Evolutionary conservation across 1,284 basidiomycete species (phyloP), one percentile per base, ranked within the genome.

Genomic region (Gomphus bonarii): DNA sequence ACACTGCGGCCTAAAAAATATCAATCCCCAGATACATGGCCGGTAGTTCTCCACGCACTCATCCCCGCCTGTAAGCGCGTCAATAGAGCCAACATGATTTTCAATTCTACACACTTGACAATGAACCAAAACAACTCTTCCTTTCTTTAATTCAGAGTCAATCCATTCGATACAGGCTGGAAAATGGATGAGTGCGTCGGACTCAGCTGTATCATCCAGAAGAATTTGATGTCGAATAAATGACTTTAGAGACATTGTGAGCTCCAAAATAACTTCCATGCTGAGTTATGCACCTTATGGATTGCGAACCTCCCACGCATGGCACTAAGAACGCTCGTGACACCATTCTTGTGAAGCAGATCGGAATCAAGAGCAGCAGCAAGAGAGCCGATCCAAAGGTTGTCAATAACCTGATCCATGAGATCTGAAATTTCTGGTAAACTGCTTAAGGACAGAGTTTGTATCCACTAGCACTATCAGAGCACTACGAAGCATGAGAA

Each of bases 101-200:
- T 44, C 38, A 25, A 28, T 3, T 36, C 33, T 22, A 54, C 55
- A 22, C n/a, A 57, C 57, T 58, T 88, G 82, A 67, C 91, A 94
- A 68, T 95, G 91, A 0, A 94, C 87, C 16, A 94, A 73, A 0
- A 95, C 85, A 1, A 85, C 85, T 30, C 83, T 75, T 0, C 79
- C 81, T 64, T 85, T 87, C 64, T 84, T 77, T 2, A 92, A 70
- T 61, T 91, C 86, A 12, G 79, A 76, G 61, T 86, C 76, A 55
- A 95, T 91, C 72, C 91, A 91, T 0, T 84, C 80, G 54, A 91
- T 87, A 1, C 84, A 81, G 1, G 84, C 79, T 2, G 90, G 74
- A 56, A 95, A 76, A 66, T 92, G 86, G 1, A 77, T 74, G 10
- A 94, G 76, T 31, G 92, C 78, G 66, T 95, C 91, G 42, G 77